Base-by-base conservation (phyloP, 164 flowering plant genomes). In the Liriodendron chinense region DNA sequence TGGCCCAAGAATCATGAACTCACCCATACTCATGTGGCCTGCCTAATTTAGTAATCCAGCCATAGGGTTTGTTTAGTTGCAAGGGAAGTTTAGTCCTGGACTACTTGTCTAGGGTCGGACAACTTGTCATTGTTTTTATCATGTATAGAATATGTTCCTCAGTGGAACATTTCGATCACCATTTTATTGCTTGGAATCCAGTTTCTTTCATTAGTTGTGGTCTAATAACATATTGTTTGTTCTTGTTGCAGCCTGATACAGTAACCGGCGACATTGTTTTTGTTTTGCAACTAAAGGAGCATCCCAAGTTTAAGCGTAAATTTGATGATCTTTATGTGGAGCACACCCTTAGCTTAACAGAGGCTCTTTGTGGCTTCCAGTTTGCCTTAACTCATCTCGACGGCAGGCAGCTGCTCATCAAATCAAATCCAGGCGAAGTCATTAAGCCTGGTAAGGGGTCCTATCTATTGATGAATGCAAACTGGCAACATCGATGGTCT, bases 331-430 rank as follows among this genome's bases (percentile, higher is more conserved):
- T 87, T 22, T 80, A 57, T 71, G 79, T 86, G 21, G 88, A 89
- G 7, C 92, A 85, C 71, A 82, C 84, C 7, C 79, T 89, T 21
- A 81, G 78, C 28, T 75, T 87, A 72, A 87, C 88, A 0, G 90
- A 89, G 79, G 85, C 92, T 34, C 84, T 87, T 8, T 87, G 92
- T 75, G 90, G 90, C 18, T 87, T 87, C 72, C 89, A 86, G 78
- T 87, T 89, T 84, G 81, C 79, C 16, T 57, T 87, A 12, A 82
- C 84, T 5, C 92, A 89, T 77, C 85, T 88, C 2, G 92, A 89
- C 71, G 86, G 88, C 47, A 78, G 90, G 65, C 86, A 85, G 78
- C 86, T 89, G 20, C 82, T 89, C 47, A 80, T 89, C 68, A 89
- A 87, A 70, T 84, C 89, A 16, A 83, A 84, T 63, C 87, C 89